Percentiles rank a stretch among this genome's conserved stretches.
Conservation (phyloP, 441 rosid species). For the Geranium incanum region DNA sequence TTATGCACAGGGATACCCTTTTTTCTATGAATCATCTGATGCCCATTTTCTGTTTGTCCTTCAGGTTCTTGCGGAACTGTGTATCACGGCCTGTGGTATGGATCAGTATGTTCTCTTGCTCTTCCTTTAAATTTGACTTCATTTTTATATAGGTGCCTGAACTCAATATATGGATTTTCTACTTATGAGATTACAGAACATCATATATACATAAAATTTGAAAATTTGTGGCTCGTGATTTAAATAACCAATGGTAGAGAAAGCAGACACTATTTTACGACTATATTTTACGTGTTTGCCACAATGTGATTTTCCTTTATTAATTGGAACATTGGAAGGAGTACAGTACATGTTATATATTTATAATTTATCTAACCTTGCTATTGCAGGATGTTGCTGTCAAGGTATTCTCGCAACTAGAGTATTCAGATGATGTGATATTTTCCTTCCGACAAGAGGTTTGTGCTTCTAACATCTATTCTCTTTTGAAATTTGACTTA, state of each 20-base stretch:
- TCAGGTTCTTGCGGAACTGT: conserved; percentile 98
- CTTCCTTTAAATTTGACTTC: conserved; percentile 24
- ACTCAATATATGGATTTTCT: conserved; percentile 10
- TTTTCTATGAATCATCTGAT: conserved; percentile 20
- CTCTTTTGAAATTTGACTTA: not conserved
- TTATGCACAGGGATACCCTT: not conserved
- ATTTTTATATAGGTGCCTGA: conserved; percentile 7
- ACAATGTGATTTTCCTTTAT: not conserved
- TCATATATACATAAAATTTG: not conserved
- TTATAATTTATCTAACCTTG: conserved; percentile 1
- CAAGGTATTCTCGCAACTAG: not conserved
- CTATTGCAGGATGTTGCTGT: not conserved
- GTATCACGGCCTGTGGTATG: conserved; percentile 91
- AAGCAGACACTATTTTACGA: not conserved
- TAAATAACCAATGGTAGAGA: not conserved
- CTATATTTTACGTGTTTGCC: not conserved
- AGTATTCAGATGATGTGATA: not conserved
- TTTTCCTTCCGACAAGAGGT: conserved; percentile 53
- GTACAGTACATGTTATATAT: not conserved
- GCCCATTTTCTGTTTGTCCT: conserved; percentile 21
- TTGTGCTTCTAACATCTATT: conserved; percentile 17
- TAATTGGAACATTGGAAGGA: not conserved
- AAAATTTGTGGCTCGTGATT: not conserved
- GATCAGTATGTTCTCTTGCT: conserved; percentile 81
- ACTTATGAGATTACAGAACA: not conserved